Evolutionary conservation across 805 yeast species (phyloP).

Genomic region (Barnettozyma wickerhamii): DNA sequence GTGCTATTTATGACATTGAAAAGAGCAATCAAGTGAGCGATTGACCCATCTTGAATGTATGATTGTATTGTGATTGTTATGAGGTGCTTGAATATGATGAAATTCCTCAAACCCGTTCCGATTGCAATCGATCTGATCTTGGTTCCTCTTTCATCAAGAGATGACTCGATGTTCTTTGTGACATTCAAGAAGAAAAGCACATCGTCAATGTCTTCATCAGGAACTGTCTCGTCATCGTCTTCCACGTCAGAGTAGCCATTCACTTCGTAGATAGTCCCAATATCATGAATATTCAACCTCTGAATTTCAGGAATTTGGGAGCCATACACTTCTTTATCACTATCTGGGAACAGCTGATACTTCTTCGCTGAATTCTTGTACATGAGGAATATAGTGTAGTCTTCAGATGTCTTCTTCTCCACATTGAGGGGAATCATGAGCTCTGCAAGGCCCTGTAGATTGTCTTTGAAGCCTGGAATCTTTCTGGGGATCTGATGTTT

Average conservation of each 20-base stretch:
- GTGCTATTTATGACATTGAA: conserved; percentile 21
- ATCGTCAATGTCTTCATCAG: conserved; percentile 20
- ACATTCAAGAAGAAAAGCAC: conserved; percentile 53
- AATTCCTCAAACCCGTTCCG: conserved; percentile 48
- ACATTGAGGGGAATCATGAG: conserved; percentile 60
- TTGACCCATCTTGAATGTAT: conserved; percentile 22
- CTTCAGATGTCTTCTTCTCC: conserved; percentile 50
- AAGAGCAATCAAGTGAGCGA: conserved; percentile 17
- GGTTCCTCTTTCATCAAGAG: conserved; percentile 48
- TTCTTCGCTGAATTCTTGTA: conserved; percentile 33
- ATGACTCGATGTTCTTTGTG: conserved; percentile 43
- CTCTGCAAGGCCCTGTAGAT: conserved; percentile 41
- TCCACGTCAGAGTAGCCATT: background rate
- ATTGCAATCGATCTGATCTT: conserved; percentile 55
- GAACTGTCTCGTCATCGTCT: background rate
- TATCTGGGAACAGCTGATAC: conserved; percentile 19
- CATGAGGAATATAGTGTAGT: conserved; percentile 52
- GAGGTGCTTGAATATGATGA: conserved; percentile 56
- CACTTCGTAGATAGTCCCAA: conserved; percentile 21
- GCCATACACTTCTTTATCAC: conserved; percentile 16
- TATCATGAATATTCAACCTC: conserved; percentile 12
- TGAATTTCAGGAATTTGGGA: conserved; percentile 11
- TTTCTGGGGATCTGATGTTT: conserved; percentile 53
- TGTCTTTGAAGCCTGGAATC: conserved; percentile 33
- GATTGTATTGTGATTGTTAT: conserved; percentile 45